Conservation (phyloP, 1,139 yeast genomes). For the Protomyces arabidopsidicola region DNA sequence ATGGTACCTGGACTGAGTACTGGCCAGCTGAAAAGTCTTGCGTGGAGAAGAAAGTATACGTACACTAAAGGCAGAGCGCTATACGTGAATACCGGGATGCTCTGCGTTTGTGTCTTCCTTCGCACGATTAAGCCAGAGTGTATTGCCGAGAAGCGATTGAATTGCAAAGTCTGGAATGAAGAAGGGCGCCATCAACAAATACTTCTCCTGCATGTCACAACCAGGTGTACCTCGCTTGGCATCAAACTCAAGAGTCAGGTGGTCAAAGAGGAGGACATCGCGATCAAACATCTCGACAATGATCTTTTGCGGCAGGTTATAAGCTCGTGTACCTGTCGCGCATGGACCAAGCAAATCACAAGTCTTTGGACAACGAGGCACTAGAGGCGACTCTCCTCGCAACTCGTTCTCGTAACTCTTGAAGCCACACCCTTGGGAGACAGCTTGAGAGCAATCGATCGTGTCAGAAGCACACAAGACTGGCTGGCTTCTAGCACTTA, state of each 20-base stretch:
- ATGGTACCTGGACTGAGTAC: constrained; percentile 28
- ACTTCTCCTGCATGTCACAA: neutral
- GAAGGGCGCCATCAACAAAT: neutral
- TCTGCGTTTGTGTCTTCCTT: neutral
- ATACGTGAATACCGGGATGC: neutral
- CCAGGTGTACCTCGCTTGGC: neutral
- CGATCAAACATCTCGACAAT: neutral
- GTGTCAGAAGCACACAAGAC: neutral
- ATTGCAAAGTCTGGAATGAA: neutral
- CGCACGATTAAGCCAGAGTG: neutral
- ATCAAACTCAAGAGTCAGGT: neutral
- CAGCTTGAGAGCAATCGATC: neutral
- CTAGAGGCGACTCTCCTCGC: too few species aligned
- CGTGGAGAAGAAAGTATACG: constrained; percentile 3
- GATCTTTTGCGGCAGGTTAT: neutral
- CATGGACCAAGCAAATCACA: too few species aligned
- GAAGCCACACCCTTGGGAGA: neutral
- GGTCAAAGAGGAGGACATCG: neutral
- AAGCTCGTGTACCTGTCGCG: neutral
- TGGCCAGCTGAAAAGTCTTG: constrained; percentile 18
- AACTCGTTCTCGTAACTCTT: neutral
- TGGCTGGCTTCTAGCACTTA: neutral
- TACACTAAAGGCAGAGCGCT: neutral
- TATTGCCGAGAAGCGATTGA: neutral
- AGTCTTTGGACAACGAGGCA: too few species aligned